Base-by-base conservation (phyloP, 345 rosid species). In the Eucalyptus melliodora region DNA sequence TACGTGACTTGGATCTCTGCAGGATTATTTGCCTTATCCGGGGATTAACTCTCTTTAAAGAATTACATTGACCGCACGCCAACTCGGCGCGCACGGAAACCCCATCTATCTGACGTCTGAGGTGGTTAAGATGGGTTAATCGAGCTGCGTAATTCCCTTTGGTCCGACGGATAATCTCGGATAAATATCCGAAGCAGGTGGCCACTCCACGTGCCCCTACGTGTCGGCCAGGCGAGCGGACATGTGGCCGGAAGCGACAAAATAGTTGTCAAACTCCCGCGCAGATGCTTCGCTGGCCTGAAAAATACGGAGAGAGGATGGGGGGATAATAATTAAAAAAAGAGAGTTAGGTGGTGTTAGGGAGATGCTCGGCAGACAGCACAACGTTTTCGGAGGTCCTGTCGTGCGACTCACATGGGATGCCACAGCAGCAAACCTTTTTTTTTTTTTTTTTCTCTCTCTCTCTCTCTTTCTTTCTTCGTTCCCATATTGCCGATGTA, bases 181-280 rank as follows among this genome's bases (percentile, higher is more conserved):
- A 27, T 47, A 11, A 8, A 24, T n/a, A 7, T 27, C 56, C 55
- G 56, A 86, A 26, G 31, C 49, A 14, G 53, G 11, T 27, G 13
- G 31, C 16, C 67, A 31, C 55, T 16, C 15, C 91, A 85, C 50
- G 92, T 89, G 91, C 72, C 14, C 31, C 4, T 86, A 92, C 93
- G 94, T 91, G 93, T 80, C 93, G 1, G 2, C 53, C 40, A n/a
- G 10, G 5, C 3, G 26, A 6, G 15, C 15, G 1, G 85, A 88
- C 91, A 90, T 89, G 89, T 93, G 83, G 60, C 45, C 17, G 2
- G 23, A 24, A 17, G 62, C 10, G 91, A 89, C 93, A 90, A 92
- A 90, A 53, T 87, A 91, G 90, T 72, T 65, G 94, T 92, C 92
- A 89, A 77, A 30, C 31, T 47, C 2, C 50, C 56, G 21, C 17